phyloP scores from a whole-genome alignment of 352 stramenopile species.

The Phytophthora sp. region DNA sequence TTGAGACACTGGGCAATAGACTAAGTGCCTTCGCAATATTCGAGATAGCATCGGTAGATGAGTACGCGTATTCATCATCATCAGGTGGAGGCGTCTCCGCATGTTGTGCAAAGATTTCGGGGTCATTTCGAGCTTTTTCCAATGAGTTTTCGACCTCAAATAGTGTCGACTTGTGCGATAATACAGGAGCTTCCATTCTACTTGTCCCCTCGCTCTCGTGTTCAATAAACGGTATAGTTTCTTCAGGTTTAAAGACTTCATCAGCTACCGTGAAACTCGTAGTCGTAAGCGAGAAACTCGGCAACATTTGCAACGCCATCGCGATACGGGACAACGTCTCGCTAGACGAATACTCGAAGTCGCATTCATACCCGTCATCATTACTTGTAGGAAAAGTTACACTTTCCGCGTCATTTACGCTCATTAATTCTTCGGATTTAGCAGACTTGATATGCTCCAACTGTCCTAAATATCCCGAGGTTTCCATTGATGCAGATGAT shows the following conservation, averaged over 20 bases:
- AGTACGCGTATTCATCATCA: constrained; percentile 37
- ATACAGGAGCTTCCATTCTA: background rate
- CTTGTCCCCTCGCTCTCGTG: background rate
- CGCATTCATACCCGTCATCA: constrained; percentile 23
- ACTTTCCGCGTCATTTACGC: background rate
- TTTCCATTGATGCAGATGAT: background rate
- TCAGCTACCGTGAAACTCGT: background rate
- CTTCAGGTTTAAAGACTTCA: constrained; percentile 10
- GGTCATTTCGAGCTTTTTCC: background rate
- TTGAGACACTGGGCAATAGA: constrained; percentile 30
- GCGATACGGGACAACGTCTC: constrained; percentile 44
- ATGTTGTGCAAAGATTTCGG: constrained; percentile 11
- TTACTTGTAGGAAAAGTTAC: background rate
- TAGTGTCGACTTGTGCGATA: background rate
- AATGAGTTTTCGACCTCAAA: constrained; percentile 5
- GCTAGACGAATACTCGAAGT: constrained; percentile 49
- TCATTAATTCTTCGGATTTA: background rate
- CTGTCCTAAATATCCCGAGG: background rate
- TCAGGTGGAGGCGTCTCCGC: constrained; percentile 2
- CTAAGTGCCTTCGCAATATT: constrained; percentile 40
- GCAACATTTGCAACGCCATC: constrained; percentile 43
- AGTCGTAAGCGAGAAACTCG: constrained; percentile 23
- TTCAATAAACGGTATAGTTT: constrained; percentile 11
- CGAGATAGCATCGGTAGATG: constrained; percentile 24
- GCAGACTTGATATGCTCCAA: background rate